Evolutionary conservation across 2,329 filamentous ascomycete genomes (phyloP).

Genomic region (Trichoderma koningii): DNA sequence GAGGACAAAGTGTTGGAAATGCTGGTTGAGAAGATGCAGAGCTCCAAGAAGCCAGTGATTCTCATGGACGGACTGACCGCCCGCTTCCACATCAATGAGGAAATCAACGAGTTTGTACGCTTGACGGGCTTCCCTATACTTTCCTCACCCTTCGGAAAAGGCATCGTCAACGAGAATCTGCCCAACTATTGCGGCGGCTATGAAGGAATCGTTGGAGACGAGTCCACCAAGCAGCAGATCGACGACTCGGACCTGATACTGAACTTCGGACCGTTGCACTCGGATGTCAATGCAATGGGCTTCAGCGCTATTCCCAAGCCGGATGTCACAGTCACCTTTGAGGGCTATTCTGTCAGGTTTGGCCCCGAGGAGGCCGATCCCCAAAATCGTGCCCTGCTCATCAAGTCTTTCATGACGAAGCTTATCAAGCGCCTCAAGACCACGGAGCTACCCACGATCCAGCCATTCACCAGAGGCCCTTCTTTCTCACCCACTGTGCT

Average conservation of each 20-base stretch:
- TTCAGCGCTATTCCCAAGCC: slow-evolving; percentile 43
- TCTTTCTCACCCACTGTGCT: slow-evolving; percentile 32
- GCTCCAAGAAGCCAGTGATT: slow-evolving; percentile 51
- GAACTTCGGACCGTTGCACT: slow-evolving; percentile 50
- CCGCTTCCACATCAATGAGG: slow-evolving; percentile 44
- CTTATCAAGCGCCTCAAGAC: slow-evolving; percentile 39
- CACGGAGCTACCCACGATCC: slow-evolving; percentile 30
- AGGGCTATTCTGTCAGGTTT: not conserved
- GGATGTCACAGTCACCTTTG: slow-evolving; percentile 39
- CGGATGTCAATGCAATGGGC: slow-evolving; percentile 49
- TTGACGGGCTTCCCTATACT: slow-evolving; percentile 51
- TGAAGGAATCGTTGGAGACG: slow-evolving; percentile 45
- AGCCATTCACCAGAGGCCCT: slow-evolving; percentile 34
- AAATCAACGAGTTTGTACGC: slow-evolving; percentile 47
- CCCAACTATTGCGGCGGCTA: slow-evolving; percentile 55
- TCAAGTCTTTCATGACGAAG: slow-evolving; percentile 32
- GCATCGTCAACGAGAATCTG: slow-evolving; percentile 51
- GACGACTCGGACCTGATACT: slow-evolving; percentile 48
- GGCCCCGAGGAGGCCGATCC: not conserved
- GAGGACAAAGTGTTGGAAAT: slow-evolving; percentile 38
- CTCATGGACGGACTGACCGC: slow-evolving; percentile 55
- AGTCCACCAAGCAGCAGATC: slow-evolving; percentile 42
- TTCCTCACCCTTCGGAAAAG: slow-evolving; percentile 52
- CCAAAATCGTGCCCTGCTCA: slow-evolving; percentile 37
- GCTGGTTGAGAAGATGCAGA: slow-evolving; percentile 47